A percentile compares a stretch with the other conserved stretches of the same genome.
Evolutionary conservation across 2,329 filamentous ascomycete species (phyloP).

Genomic region (Sordariomycetes sp.): DNA sequence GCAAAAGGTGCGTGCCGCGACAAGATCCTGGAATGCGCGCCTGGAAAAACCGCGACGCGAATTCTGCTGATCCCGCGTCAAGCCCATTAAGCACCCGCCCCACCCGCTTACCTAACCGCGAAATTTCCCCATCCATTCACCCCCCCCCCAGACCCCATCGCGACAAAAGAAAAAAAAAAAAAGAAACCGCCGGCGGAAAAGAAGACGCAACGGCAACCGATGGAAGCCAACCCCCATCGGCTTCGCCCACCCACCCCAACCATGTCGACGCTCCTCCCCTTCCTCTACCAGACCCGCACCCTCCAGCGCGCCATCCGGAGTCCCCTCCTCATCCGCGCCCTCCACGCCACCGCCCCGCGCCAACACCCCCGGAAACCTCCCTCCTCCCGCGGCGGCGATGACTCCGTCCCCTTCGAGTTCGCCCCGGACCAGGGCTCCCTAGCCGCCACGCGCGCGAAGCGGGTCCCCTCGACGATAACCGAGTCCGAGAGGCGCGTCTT

Average conservation of each 20-base stretch:
- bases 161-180: background rate
- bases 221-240: too few species aligned
- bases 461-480: slow-evolving; percentile 37
- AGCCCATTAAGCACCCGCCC: background rate
- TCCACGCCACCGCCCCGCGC: background rate
- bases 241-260: background rate
- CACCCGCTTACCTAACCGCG: background rate
- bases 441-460: slow-evolving; percentile 5
- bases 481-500: slow-evolving; percentile 44
- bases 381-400: slow-evolving; percentile 9
- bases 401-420: slow-evolving; percentile 40
- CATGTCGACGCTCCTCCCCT: slow-evolving; percentile 40
- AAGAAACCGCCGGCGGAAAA: background rate
- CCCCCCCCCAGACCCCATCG: background rate
- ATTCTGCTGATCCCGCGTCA: slow-evolving; percentile 3
- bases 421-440: slow-evolving; percentile 15
- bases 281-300: slow-evolving; percentile 61
- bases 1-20: background rate
- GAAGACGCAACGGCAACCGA: too few species aligned
- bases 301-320: slow-evolving; percentile 12
- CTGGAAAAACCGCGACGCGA: slow-evolving; percentile 3
- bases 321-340: background rate
- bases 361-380: background rate
- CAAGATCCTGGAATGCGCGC: background rate
- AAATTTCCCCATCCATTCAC: background rate